A percentile compares a stretch with the other conserved stretches of the same genome.
phyloP scores from a whole-genome alignment of 805 yeast species.

The Kluyveromyces nonfermentans region DNA sequence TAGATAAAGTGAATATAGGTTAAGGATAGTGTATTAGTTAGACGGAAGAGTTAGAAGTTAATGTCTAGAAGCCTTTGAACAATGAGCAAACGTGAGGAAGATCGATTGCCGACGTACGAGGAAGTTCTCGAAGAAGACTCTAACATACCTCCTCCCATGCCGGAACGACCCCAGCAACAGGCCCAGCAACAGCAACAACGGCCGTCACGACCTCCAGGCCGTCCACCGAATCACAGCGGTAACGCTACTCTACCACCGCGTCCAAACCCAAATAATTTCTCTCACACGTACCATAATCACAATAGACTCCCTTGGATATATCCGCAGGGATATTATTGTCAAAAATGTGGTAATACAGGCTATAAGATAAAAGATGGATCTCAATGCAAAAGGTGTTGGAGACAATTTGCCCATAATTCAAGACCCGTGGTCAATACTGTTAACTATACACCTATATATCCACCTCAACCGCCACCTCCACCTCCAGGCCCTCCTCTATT shows the following conservation, averaged over 20 bases:
- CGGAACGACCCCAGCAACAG: slow-evolving; percentile 7
- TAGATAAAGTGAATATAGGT: too few species aligned
- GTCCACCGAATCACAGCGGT: slow-evolving; percentile 8
- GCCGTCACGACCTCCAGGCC: slow-evolving; percentile 9
- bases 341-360: slow-evolving; percentile 70
- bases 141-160: slow-evolving; percentile 13
- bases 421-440: slow-evolving; percentile 3
- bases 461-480: slow-evolving; percentile 9
- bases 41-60: too few species aligned
- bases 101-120: slow-evolving; percentile 39
- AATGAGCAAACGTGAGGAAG: slow-evolving; percentile 7
- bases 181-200: slow-evolving; percentile 7
- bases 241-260: neutral
- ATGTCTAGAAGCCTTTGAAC: too few species aligned
- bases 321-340: slow-evolving; percentile 53
- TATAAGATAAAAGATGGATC: slow-evolving; percentile 48
- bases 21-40: too few species aligned
- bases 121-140: slow-evolving; percentile 31
- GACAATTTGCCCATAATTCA: slow-evolving; percentile 41
- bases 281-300: neutral
- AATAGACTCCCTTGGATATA: slow-evolving; percentile 52
- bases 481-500: slow-evolving; percentile 16
- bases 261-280: neutral
- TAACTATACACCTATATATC: slow-evolving; percentile 11
- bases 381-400: slow-evolving; percentile 66